Evolutionary conservation across 129 eudicot species (phyloP).

Genomic region (Apium graveolens): DNA sequence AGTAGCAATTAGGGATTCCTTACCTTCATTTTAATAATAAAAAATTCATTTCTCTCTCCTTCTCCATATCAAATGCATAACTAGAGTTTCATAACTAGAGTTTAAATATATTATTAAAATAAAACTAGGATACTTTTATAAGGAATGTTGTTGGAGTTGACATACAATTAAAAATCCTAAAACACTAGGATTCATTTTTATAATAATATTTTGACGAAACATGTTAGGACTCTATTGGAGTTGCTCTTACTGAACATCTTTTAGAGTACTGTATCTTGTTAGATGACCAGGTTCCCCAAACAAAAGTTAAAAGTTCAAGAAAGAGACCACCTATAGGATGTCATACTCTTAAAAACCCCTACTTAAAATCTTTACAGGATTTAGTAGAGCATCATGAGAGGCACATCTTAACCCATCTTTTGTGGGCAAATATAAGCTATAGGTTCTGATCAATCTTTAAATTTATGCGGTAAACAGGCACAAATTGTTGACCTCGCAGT

Average conservation of each 20-base stretch:
- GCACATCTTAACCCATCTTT: not conserved
- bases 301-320: not conserved
- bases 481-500: not conserved
- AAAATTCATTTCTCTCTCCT: no score
- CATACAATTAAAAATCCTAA: no score
- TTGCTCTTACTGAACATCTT: not conserved
- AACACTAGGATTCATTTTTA: no score
- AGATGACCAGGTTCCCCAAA: not conserved
- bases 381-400: not conserved
- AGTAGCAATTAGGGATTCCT: no score
- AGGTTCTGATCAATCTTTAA: not conserved
- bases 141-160: no score
- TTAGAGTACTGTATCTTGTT: not conserved
- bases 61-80: no score
- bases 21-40: no score
- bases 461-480: not conserved
- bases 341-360: not conserved
- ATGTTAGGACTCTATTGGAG: no score
- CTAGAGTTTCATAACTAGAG: no score
- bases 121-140: no score
- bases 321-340: not conserved
- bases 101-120: no score
- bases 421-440: not conserved
- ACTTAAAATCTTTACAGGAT: not conserved
- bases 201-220: no score